Conservation (phyloP, 75 land plant genomes). For the Pinus albicaulis region DNA sequence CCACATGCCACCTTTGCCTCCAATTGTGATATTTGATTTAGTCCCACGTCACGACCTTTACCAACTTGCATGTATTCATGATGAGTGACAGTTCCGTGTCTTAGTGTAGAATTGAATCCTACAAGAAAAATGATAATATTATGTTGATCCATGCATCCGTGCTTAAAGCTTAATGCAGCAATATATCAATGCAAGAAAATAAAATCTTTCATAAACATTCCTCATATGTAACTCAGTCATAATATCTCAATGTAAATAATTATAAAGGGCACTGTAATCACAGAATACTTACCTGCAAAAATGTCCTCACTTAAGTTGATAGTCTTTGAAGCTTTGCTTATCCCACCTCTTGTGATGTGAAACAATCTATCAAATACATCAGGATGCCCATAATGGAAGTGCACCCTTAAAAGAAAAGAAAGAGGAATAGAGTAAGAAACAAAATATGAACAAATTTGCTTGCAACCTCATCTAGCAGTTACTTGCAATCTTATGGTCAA, state of each 20-base stretch:
- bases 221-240: neutral
- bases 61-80: conserved; percentile 99
- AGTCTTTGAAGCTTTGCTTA: conserved; percentile 92
- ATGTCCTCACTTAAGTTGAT: conserved; percentile 96
- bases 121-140: neutral
- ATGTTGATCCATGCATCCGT: neutral
- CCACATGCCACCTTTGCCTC: conserved; percentile 99
- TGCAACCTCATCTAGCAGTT: neutral
- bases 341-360: conserved; percentile 95
- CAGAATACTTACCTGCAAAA: conserved; percentile 70
- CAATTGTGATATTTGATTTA: conserved; percentile 92
- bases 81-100: conserved; percentile 89
- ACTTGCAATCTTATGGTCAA: neutral
- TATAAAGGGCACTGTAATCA: neutral
- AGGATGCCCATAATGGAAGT: conserved; percentile 99
- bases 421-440: neutral
- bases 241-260: neutral
- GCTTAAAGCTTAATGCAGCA: neutral
- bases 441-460: neutral
- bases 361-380: conserved; percentile 97
- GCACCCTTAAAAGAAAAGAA: conserved; percentile 51
- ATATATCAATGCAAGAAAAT: neutral
- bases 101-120: conserved; percentile 93
- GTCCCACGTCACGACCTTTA: conserved; percentile 99
- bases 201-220: neutral